Evolutionary conservation across 2,329 filamentous ascomycete genomes (phyloP), one percentile per base, ranked within the genome.

Genomic region (Ceratocystis diversiconidia): DNA sequence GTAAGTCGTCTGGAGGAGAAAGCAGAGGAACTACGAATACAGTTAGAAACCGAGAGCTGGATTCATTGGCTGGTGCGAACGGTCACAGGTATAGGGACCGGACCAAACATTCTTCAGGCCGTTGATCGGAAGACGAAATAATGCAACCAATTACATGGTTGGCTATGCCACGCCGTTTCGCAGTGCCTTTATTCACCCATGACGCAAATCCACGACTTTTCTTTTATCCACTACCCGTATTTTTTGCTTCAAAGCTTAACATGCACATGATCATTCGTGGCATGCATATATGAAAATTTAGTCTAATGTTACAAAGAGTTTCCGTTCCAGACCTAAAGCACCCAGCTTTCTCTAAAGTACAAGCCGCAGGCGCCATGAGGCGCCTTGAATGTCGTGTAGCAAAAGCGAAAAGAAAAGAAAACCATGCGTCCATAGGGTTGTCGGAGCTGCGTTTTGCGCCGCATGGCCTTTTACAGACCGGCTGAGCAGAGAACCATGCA

Each of bases 1-100:
- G 88, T 94, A 1, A 78, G 82, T 59, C 86, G 89, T 64, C 81
- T 90, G 61, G 89, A 88, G 77, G 79, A 74, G 50, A 78, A 84
- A 48, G 83, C 87, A 0, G 79, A 83, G 50, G 82, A 84, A 69
- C 74, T 91, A 41, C 83, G 88, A 71, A 72, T 72, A 15, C 82
- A 84, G 69, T 80, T 88, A 6, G 82, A 85, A 74, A 82, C 79
- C 67, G 84, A 86, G 73, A 82, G 83, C 70, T 85, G 82, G 82
- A 70, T 83, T 71, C 79, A 83, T 68, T 88, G 85, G 85, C 74
- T 85, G 57, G 79, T 85, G 48, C 78, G 84, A 73, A 80, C 83
- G 43, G 65, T 85, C 69, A 85, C 82, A 3, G 83, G 83, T 2
- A 80, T 85, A 57, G 82, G 82, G 15, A 84, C 81, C 0, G 81